phyloP scores from a whole-genome alignment of 148 eudicot species.

The Rhododendron simsii region DNA sequence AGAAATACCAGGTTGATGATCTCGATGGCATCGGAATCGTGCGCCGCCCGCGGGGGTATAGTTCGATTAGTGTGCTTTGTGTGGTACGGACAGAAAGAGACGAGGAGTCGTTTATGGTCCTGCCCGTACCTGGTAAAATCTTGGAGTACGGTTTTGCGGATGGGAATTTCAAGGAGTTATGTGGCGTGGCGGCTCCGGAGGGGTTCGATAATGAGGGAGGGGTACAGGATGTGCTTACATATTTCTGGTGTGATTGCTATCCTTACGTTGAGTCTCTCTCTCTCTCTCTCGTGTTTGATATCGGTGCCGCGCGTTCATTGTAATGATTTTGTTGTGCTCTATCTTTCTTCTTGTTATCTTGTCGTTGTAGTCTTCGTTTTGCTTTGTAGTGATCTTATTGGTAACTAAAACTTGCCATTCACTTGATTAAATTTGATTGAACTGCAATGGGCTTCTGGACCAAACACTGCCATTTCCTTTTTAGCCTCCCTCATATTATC shows the following conservation, averaged over 20 bases:
- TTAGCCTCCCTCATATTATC: too few relatives aligned
- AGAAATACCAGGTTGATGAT: not conserved
- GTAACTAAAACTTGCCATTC: too few relatives aligned
- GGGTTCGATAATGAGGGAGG: not conserved
- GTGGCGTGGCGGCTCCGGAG: not conserved
- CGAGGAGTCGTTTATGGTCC: constrained; percentile 20
- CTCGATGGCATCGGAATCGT: not conserved
- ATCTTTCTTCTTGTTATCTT: not conserved
- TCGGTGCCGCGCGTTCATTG: not conserved
- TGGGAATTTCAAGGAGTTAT: constrained; percentile 2
- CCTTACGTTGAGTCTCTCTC: not conserved
- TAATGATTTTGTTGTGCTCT: not conserved
- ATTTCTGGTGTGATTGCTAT: constrained; percentile 3
- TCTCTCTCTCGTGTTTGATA: not conserved
- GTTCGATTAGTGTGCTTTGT: not conserved
- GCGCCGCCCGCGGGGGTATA: not conserved
- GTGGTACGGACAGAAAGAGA: constrained; percentile 7
- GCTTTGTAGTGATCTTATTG: too few relatives aligned
- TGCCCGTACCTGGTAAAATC: constrained; percentile 9
- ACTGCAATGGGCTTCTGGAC: too few relatives aligned
- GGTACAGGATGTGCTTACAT: not conserved
- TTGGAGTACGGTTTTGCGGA: constrained; percentile 8
- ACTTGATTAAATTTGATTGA: too few relatives aligned
- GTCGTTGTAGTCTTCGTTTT: not conserved
- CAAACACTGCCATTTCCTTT: too few relatives aligned